Evolutionary conservation across 2,329 filamentous ascomycete genomes (phyloP).

Genomic region (Colletotrichum sublineola): DNA sequence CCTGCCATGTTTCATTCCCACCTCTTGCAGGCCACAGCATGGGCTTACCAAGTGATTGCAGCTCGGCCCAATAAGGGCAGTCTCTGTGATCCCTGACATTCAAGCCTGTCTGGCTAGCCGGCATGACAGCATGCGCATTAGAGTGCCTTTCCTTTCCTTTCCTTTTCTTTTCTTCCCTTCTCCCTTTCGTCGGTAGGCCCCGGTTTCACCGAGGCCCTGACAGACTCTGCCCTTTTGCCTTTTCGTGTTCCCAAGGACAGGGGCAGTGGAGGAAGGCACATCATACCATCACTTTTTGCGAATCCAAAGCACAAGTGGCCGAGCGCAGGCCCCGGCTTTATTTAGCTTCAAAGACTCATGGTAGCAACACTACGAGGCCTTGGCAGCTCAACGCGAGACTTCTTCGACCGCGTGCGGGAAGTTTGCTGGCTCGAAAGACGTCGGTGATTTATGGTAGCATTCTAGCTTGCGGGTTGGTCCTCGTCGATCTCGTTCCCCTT

Average conservation of each 20-base stretch:
- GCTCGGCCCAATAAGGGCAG: slow-evolving; percentile 9
- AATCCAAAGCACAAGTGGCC: slow-evolving; percentile 30
- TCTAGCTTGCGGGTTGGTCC: not conserved
- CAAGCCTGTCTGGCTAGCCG: slow-evolving; percentile 21
- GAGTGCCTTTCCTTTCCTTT: slow-evolving; percentile 22
- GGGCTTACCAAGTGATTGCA: slow-evolving; percentile 4
- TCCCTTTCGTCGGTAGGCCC: slow-evolving; percentile 42
- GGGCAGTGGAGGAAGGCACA: slow-evolving; percentile 19
- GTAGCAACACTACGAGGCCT: slow-evolving; percentile 1
- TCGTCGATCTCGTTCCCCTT: not conserved
- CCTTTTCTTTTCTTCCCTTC: not conserved
- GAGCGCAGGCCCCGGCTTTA: slow-evolving; percentile 25
- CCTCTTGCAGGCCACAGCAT: slow-evolving; percentile 29
- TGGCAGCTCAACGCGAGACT: not conserved
- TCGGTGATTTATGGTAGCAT: slow-evolving; percentile 1
- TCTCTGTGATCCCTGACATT: slow-evolving; percentile 29
- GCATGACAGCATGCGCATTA: slow-evolving; percentile 40
- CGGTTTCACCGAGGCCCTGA: slow-evolving; percentile 43
- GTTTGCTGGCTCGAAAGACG: not conserved
- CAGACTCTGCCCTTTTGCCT: not conserved
- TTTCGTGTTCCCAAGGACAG: slow-evolving; percentile 24
- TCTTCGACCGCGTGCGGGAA: not conserved
- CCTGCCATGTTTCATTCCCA: slow-evolving; percentile 41
- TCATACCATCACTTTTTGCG: slow-evolving; percentile 4
- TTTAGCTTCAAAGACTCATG: slow-evolving; percentile 23